Conservation (phyloP, 2,329 filamentous ascomycete species). For the Cercospora sp. region DNA sequence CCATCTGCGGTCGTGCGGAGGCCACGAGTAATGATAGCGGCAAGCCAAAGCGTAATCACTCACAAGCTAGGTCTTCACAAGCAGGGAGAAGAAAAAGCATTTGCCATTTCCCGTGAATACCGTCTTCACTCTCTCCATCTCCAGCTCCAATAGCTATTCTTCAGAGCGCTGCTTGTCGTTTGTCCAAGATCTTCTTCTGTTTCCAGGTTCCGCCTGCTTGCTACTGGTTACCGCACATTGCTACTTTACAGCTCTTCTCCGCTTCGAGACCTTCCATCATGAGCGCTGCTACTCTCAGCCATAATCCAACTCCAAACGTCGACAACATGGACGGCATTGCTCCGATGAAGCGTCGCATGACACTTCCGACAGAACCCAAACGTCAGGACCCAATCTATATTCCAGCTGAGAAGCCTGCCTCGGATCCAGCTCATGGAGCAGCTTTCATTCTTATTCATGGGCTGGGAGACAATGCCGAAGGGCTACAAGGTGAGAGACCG, state of each 20-base stretch:
- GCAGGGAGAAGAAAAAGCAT: neutral
- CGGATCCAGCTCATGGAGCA: constrained; percentile 43
- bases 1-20: constrained; percentile 6
- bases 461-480: constrained; percentile 49
- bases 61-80: constrained; percentile 7
- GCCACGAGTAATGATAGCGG: neutral
- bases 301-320: constrained; percentile 15
- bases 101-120: neutral
- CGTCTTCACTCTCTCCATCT: neutral
- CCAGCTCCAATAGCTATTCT: neutral
- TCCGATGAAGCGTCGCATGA: constrained; percentile 34
- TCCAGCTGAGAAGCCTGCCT: constrained; percentile 38
- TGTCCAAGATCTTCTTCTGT: constrained; percentile 5
- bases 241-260: neutral
- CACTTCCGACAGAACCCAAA: constrained; percentile 31
- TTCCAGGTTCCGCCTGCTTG: neutral
- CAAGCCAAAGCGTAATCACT: neutral
- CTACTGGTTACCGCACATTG: neutral
- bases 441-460: constrained; percentile 49
- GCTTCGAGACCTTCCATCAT: neutral
- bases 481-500: constrained; percentile 41
- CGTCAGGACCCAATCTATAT: constrained; percentile 42
- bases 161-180: neutral
- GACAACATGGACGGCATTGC: constrained; percentile 21
- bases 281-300: constrained; percentile 10